Conservation (phyloP, 1,284 basidiomycete genomes). For the Marasmius oreades region DNA sequence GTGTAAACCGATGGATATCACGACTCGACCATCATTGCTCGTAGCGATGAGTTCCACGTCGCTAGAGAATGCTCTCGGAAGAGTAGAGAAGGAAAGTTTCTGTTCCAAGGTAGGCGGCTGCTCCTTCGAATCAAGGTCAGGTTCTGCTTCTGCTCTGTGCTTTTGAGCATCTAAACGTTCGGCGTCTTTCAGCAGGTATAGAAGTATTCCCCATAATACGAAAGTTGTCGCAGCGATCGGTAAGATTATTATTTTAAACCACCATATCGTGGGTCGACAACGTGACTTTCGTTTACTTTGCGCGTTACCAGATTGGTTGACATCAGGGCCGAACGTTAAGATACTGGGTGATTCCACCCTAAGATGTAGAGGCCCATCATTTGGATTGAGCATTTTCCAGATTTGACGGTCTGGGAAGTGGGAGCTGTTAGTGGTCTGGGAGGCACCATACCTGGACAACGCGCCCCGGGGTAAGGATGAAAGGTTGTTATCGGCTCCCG, state of each 20-base stretch:
- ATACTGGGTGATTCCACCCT: constrained; percentile 79
- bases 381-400: constrained; percentile 83
- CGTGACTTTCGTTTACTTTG: constrained; percentile 31
- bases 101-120: constrained; percentile 39
- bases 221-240: constrained; percentile 82
- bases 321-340: constrained; percentile 58
- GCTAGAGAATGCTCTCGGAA: constrained; percentile 73
- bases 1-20: constrained; percentile 73
- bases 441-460: constrained; percentile 28
- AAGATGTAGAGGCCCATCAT: constrained; percentile 65
- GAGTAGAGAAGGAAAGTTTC: constrained; percentile 58
- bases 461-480: constrained; percentile 32
- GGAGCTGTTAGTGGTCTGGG: constrained; percentile 25
- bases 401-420: constrained; percentile 57
- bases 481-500: constrained; percentile 14
- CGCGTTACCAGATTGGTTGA: constrained; percentile 15
- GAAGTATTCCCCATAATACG: constrained; percentile 73
- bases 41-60: constrained; percentile 82
- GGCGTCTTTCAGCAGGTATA: constrained; percentile 91
- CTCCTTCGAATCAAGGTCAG: constrained; percentile 26
- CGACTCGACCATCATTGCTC: constrained; percentile 59
- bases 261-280: constrained; percentile 60
- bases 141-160: constrained; percentile 47
- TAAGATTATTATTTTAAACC: constrained; percentile 78
- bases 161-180: constrained; percentile 87